These are phyloP conservation scores for Moniliella sp. DNA, from an alignment of 1,284 basidiomycete species.

Conservation along the genomic window DNA sequence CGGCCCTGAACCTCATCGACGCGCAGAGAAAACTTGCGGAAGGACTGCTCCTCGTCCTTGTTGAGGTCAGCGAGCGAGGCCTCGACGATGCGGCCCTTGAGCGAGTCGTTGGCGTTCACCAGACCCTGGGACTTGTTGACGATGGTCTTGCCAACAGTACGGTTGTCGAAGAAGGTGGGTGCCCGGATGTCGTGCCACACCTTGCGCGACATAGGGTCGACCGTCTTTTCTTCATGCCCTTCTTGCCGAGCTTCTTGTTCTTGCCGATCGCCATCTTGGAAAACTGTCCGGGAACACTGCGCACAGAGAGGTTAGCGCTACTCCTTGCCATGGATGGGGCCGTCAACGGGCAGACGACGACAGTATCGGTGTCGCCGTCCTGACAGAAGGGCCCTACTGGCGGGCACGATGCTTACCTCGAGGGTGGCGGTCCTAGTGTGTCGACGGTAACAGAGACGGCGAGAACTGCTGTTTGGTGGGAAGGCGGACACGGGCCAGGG, in stretches of 20 bases:
- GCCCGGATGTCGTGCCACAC: conserved; percentile 99
- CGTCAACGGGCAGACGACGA: no score
- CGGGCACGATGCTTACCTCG: no score
- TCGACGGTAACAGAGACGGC: no score
- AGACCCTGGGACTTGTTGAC: conserved; percentile 94
- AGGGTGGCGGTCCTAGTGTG: no score
- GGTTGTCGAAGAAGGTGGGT: conserved; percentile 87
- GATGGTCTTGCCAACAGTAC: conserved; percentile 93
- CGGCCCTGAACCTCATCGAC: conserved; percentile 95
- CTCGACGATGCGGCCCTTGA: conserved; percentile 92
- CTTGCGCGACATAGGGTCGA: conserved; percentile 98
- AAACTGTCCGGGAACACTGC: no score
- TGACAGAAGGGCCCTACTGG: no score
- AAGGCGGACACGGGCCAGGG: no score
- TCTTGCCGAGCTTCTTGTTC: conserved; percentile 98
- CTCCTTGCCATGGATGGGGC: no score
- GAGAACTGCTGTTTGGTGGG: no score
- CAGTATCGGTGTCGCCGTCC: no score
- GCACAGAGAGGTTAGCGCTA: no score
- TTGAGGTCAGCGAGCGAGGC: conserved; percentile 90
- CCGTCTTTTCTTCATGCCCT: conserved; percentile 97
- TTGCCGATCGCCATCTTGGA: conserved; percentile 38
- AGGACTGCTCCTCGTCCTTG: conserved; percentile 98
- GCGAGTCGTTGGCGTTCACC: conserved; percentile 93
- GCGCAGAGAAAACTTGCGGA: conserved; percentile 97